Conservation (phyloP, 1,139 yeast genomes). For the Waltiozyma sp. region DNA sequence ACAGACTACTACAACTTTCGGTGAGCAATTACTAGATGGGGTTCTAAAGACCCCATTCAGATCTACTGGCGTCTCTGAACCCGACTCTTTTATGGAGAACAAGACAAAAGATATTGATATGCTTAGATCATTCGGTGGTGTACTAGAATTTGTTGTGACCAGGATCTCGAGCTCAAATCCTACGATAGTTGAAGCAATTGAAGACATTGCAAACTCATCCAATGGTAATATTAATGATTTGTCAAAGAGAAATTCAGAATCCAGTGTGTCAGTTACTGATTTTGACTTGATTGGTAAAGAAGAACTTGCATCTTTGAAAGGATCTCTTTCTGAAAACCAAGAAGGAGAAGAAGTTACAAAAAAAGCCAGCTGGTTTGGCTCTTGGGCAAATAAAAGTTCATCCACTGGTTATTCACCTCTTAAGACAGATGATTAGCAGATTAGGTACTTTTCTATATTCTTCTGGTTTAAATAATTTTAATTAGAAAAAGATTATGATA, state of each 20-base stretch:
- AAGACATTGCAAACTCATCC: not conserved
- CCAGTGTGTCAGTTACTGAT: constrained; percentile 10
- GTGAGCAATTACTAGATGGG: not conserved
- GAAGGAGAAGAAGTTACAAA: not conserved
- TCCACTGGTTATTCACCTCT: not conserved
- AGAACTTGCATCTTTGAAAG: constrained; percentile 15
- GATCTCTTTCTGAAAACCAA: constrained; percentile 16
- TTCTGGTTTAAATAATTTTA: too few relatives aligned
- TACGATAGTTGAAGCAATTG: too few relatives aligned
- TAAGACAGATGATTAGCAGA: not conserved
- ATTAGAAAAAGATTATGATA: too few relatives aligned
- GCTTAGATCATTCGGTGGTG: not conserved
- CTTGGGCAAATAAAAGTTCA: constrained; percentile 2
- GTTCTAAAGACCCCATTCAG: not conserved
- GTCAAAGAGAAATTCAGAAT: not conserved
- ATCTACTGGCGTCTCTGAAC: not conserved
- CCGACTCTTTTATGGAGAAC: not conserved
- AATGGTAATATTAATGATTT: not conserved
- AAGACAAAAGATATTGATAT: not conserved
- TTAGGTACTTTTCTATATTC: not conserved
- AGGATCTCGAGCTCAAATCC: too few relatives aligned
- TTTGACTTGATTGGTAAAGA: constrained; percentile 36
- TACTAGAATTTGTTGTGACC: not conserved
- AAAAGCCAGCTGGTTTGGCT: constrained; percentile 8
- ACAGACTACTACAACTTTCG: not conserved